These are phyloP conservation scores for Pezicula radicicola DNA, from an alignment of 2,329 filamentous ascomycete genomes.

Conservation along the genomic window DNA sequence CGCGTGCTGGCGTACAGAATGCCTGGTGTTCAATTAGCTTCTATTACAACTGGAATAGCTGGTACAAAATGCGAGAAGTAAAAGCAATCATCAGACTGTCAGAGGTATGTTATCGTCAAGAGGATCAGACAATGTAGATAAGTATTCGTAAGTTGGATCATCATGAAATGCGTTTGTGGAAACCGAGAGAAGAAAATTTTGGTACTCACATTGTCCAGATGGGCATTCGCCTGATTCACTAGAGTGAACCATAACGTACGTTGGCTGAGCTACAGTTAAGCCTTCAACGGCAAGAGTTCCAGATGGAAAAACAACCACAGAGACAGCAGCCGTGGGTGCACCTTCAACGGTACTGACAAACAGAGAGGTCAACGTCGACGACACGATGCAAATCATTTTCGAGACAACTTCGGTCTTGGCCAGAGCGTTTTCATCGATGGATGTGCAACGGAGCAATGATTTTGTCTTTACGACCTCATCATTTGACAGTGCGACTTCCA, in stretches of 20 bases:
- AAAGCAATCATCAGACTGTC: slow-evolving; percentile 74
- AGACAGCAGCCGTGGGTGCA: slow-evolving; percentile 70
- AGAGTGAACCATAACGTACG: slow-evolving; percentile 71
- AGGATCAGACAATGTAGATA: slow-evolving; percentile 99
- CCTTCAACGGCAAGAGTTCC: slow-evolving; percentile 39
- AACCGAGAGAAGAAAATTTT: slow-evolving; percentile 12
- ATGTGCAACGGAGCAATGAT: slow-evolving; percentile 44
- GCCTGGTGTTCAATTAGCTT: slow-evolving; percentile 25
- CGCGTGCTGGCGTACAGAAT: slow-evolving; percentile 28
- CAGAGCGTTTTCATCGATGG: slow-evolving; percentile 9
- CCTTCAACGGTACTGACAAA: slow-evolving; percentile 74
- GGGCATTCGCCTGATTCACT: slow-evolving; percentile 94
- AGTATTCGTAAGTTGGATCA: slow-evolving; percentile 86
- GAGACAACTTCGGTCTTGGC: slow-evolving; percentile 38
- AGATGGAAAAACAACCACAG: slow-evolving; percentile 64
- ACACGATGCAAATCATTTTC: slow-evolving; percentile 66
- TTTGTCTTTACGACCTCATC: slow-evolving; percentile 54
- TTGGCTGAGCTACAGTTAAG: slow-evolving; percentile 39
- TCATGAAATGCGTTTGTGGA: slow-evolving; percentile 57
- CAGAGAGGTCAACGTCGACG: slow-evolving; percentile 59
- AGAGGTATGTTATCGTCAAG: slow-evolving; percentile 86
- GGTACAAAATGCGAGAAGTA: slow-evolving; percentile 11
- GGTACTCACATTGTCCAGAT: slow-evolving; percentile 78
- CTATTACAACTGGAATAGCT: not conserved
- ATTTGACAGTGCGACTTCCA: slow-evolving; percentile 52